phyloP scores from a whole-genome alignment of 768 basidiomycete species.

The Crucibulum laeve region DNA sequence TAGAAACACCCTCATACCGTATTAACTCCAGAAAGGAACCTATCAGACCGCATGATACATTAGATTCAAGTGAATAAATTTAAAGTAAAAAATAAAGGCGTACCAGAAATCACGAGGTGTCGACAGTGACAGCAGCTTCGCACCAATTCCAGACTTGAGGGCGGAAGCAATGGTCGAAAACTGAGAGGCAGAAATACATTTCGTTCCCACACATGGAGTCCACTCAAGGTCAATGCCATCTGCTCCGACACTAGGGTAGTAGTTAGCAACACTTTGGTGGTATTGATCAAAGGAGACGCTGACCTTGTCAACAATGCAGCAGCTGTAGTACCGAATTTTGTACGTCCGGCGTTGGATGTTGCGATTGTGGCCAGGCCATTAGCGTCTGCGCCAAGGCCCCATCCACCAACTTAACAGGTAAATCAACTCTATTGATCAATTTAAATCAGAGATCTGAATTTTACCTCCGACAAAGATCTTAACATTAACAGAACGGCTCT shows the following conservation, averaged over 20 bases:
- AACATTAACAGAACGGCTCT: neutral
- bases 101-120: constrained; percentile 9
- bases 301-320: neutral
- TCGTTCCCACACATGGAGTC: neutral
- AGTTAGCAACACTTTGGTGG: too few species aligned
- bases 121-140: constrained; percentile 5
- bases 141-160: constrained; percentile 3
- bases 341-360: neutral
- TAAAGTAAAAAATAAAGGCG: too few species aligned
- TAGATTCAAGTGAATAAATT: too few species aligned
- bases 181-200: neutral
- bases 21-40: constrained; percentile 9
- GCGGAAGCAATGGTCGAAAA: constrained; percentile 6
- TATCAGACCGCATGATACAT: too few species aligned
- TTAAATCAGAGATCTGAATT: too few species aligned
- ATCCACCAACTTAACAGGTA: neutral
- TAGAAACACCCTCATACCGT: too few species aligned
- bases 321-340: neutral
- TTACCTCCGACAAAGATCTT: too few species aligned
- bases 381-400: neutral
- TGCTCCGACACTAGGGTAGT: too few species aligned
- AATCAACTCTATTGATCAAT: too few species aligned
- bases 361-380: neutral
- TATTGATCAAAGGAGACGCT: neutral
- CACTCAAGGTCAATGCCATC: too few species aligned